Evolutionary conservation across 2,329 filamentous ascomycete species (phyloP).

Genomic region (Fusarium sp.): DNA sequence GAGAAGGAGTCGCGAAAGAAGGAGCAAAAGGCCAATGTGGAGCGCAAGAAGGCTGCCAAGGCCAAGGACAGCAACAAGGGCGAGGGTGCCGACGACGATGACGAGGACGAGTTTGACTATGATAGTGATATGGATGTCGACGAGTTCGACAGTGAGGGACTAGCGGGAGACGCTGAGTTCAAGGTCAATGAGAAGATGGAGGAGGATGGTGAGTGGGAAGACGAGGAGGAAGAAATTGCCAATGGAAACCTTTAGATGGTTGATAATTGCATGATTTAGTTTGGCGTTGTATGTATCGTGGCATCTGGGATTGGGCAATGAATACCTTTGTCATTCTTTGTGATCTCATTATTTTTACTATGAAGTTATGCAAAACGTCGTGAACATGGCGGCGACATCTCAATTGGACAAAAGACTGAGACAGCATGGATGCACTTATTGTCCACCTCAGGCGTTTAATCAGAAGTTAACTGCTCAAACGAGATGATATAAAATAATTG

Average conservation of each 20-base stretch:
- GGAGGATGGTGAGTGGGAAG: constrained; percentile 64
- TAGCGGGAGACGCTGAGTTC: constrained; percentile 63
- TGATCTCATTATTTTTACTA: not conserved
- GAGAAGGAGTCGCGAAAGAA: constrained; percentile 86
- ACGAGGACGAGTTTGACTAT: constrained; percentile 58
- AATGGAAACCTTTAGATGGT: constrained; percentile 25
- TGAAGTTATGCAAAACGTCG: not conserved
- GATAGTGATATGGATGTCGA: constrained; percentile 61
- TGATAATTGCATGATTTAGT: constrained; percentile 33
- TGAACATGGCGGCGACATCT: not conserved
- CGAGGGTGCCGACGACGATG: constrained; percentile 43
- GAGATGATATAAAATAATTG: not conserved
- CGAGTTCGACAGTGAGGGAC: constrained; percentile 63
- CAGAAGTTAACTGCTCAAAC: not conserved
- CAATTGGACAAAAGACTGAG: not conserved
- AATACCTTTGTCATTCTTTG: constrained; percentile 39
- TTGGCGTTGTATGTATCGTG: constrained; percentile 44
- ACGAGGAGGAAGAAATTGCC: constrained; percentile 59
- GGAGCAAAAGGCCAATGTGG: constrained; percentile 89
- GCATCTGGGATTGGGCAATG: constrained; percentile 42
- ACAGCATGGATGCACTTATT: too few species aligned
- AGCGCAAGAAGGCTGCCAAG: constrained; percentile 75
- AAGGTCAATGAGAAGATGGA: constrained; percentile 62
- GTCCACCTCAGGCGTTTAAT: too few species aligned
- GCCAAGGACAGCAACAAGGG: constrained; percentile 55